A percentile compares a stretch with the other conserved stretches of the same genome.
phyloP scores from a whole-genome alignment of 2,329 filamentous ascomycete genomes.

The Aspergillus cejpii region DNA sequence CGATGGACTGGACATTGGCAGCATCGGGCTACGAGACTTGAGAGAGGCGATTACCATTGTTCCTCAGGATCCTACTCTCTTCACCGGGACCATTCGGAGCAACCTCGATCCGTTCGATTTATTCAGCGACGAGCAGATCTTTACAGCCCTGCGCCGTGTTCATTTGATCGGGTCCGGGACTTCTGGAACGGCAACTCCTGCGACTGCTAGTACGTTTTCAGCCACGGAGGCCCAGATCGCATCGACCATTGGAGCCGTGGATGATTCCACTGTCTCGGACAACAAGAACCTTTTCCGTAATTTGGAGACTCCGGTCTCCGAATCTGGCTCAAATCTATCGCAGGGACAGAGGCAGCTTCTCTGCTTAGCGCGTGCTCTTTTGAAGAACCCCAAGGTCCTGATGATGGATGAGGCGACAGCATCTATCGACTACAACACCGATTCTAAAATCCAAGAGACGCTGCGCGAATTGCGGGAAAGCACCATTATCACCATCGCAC shows the following conservation, averaged over 20 bases:
- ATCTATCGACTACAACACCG: constrained; percentile 93
- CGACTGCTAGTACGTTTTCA: constrained; percentile 24
- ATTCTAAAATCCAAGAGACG: constrained; percentile 92
- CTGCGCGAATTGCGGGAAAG: constrained; percentile 80
- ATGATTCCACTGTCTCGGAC: constrained; percentile 37
- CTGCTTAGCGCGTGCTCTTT: constrained; percentile 83
- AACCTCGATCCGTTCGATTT: constrained; percentile 89
- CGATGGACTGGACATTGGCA: constrained; percentile 81
- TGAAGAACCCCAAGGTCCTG: constrained; percentile 86
- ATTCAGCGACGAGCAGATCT: constrained; percentile 87
- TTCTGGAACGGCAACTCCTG: constrained; percentile 34
- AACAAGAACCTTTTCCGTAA: constrained; percentile 97
- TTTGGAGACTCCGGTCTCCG: constrained; percentile 72
- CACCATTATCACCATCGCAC: constrained; percentile 94
- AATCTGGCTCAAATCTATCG: constrained; percentile 89
- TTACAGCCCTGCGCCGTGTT: constrained; percentile 75
- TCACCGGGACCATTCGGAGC: constrained; percentile 81
- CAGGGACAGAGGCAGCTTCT: constrained; percentile 93
- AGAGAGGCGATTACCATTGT: constrained; percentile 95
- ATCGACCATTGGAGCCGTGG: constrained; percentile 16
- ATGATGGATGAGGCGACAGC: constrained; percentile 99
- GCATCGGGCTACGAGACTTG: constrained; percentile 86
- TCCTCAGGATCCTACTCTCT: constrained; percentile 87
- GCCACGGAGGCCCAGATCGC: constrained; percentile 19
- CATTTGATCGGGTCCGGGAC: constrained; percentile 61